Evolutionary conservation across 1,284 basidiomycete species (phyloP).

Genomic region (Meira miltonrushii): DNA sequence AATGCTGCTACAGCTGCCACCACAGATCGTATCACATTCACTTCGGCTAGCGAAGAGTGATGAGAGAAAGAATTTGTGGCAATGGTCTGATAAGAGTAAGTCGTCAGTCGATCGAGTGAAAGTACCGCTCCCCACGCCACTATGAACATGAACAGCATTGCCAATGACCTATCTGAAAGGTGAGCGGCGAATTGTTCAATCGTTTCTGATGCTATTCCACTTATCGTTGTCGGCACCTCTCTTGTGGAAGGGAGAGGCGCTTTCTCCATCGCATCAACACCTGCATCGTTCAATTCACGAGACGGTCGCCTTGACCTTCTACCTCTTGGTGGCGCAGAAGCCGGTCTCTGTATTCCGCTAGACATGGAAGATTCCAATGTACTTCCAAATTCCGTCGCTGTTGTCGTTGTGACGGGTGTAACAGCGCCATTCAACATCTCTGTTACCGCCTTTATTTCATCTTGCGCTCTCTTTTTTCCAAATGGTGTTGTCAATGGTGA

Average conservation of each 20-base stretch:
- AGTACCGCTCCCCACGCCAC: conserved; percentile 17
- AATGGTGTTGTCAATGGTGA: neutral
- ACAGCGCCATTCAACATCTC: neutral
- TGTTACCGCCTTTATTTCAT: conserved; percentile 5
- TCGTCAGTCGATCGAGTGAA: conserved; percentile 16
- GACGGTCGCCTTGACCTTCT: neutral
- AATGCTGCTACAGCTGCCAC: conserved; percentile 17
- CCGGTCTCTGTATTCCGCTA: conserved; percentile 5
- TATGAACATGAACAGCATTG: conserved; percentile 9
- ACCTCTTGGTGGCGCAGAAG: conserved; percentile 9
- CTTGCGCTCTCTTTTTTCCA: conserved; percentile 5
- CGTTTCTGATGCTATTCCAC: neutral
- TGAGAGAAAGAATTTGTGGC: conserved; percentile 16
- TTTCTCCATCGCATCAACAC: neutral
- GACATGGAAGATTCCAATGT: neutral
- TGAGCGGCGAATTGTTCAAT: neutral
- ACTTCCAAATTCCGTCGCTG: neutral
- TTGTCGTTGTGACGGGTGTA: neutral
- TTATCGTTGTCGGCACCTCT: neutral
- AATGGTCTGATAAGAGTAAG: conserved; percentile 19
- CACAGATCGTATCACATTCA: conserved; percentile 14
- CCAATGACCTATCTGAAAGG: neutral
- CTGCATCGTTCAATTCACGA: neutral
- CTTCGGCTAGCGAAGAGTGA: conserved; percentile 13
- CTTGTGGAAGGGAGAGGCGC: neutral